Evolutionary conservation across 2,329 filamentous ascomycete genomes (phyloP).

Genomic region (Immersiporthe knoxdaviesiana): DNA sequence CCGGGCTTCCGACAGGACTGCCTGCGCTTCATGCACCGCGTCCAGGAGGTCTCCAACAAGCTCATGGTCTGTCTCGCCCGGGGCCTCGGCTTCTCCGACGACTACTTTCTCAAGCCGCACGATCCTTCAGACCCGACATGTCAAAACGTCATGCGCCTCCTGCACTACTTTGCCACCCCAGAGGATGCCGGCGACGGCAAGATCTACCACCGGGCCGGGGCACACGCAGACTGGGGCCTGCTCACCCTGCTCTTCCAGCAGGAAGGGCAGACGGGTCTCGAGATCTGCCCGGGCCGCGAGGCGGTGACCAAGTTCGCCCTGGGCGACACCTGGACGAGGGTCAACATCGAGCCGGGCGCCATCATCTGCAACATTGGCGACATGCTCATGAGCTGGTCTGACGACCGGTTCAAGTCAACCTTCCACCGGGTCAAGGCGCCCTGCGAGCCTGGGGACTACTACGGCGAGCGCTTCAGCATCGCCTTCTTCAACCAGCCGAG

Average conservation of each 20-base stretch:
- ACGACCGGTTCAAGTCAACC: conserved; percentile 63
- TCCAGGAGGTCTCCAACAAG: conserved; percentile 52
- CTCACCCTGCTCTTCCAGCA: conserved; percentile 63
- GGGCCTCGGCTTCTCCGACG: conserved; percentile 55
- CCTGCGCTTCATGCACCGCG: conserved; percentile 37
- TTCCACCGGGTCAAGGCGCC: conserved; percentile 54
- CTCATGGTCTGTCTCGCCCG: conserved; percentile 60
- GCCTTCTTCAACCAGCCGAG: conserved; percentile 65
- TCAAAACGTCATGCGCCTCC: conserved; percentile 57
- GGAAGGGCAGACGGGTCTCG: conserved; percentile 56
- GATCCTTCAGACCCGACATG: conserved; percentile 50
- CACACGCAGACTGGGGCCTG: conserved; percentile 62
- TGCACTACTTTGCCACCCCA: conserved; percentile 32
- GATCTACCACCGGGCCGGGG: conserved; percentile 56
- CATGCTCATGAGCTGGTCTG: conserved; percentile 61
- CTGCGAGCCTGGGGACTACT: conserved; percentile 46
- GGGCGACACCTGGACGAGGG: conserved; percentile 60
- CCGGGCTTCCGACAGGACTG: conserved; percentile 53
- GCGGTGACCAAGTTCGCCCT: conserved; percentile 56
- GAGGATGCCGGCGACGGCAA: conserved; percentile 32
- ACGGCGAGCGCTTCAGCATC: conserved; percentile 59
- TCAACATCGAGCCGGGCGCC: conserved; percentile 50
- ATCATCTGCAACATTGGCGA: conserved; percentile 64
- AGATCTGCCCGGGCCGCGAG: conserved; percentile 62
- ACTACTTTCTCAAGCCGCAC: conserved; percentile 58